Percentiles rank a stretch among this genome's conserved stretches.
Conservation (phyloP, 331 rosid species). For the Rosa hybrid region DNA sequence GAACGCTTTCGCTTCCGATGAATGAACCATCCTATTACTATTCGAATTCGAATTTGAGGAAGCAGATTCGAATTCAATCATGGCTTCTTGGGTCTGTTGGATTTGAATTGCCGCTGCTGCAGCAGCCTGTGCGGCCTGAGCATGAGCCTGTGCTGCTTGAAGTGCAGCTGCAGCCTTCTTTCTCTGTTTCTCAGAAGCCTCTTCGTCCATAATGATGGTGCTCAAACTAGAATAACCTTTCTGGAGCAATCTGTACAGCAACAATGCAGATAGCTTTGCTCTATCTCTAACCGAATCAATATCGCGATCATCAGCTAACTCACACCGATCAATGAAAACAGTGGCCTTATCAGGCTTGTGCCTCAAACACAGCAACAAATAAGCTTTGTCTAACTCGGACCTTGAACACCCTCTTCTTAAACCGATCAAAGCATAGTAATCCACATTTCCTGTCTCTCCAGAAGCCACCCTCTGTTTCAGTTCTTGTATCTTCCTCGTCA, state of each 20-base stretch:
- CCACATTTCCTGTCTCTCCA: conserved; percentile 70
- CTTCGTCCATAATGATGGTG: conserved; percentile 63
- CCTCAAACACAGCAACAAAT: conserved; percentile 60
- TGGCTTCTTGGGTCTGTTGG: conserved; percentile 40
- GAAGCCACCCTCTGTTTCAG: conserved; percentile 71
- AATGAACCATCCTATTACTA: conserved; percentile 1
- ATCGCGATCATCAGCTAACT: conserved; percentile 69
- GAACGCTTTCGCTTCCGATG: conserved; percentile 41
- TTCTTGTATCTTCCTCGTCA: conserved; percentile 60
- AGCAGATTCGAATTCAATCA: conserved; percentile 26
- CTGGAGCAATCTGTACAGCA: conserved; percentile 83
- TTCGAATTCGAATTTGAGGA: conserved; percentile 18
- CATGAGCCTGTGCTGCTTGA: conserved; percentile 46
- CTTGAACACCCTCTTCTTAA: conserved; percentile 85
- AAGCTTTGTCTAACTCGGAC: conserved; percentile 85
- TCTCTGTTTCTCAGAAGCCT: conserved; percentile 70
- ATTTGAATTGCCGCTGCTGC: neutral
- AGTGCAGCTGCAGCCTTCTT: conserved; percentile 58
- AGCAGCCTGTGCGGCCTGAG: conserved; percentile 19
- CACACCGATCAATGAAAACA: conserved; percentile 71
- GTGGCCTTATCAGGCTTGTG: conserved; percentile 89
- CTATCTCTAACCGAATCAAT: conserved; percentile 72
- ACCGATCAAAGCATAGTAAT: conserved; percentile 77
- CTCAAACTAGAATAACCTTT: conserved; percentile 74
- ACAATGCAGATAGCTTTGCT: conserved; percentile 71